phyloP scores from a whole-genome alignment of 495 filamentous ascomycete genomes.

The Penicillium subrubescens region DNA sequence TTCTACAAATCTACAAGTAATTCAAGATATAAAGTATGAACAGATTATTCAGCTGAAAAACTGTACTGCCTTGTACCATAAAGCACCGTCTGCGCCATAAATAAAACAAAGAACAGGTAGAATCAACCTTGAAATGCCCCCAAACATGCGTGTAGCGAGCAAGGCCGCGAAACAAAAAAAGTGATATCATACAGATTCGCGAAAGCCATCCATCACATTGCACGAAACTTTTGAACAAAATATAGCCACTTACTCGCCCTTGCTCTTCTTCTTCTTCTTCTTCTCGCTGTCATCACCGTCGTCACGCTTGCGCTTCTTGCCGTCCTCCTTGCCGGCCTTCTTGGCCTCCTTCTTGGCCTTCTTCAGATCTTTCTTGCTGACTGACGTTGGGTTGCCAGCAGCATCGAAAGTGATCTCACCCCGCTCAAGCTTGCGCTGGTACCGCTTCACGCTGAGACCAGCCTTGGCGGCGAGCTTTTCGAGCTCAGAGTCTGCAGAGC shows the following conservation, averaged over 20 bases:
- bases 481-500: conserved; percentile 51
- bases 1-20: conserved; percentile 2
- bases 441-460: conserved; percentile 67
- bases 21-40: conserved; percentile 27
- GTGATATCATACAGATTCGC: conserved; percentile 54
- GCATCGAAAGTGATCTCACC: conserved; percentile 63
- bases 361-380: conserved; percentile 77
- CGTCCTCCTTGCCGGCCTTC: conserved; percentile 53
- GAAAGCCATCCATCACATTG: conserved; percentile 38
- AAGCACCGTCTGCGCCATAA: conserved; percentile 36
- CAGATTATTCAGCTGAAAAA: conserved; percentile 37
- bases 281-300: conserved; percentile 45
- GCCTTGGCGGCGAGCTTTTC: conserved; percentile 60
- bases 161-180: conserved; percentile 35
- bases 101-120: conserved; percentile 25
- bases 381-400: conserved; percentile 59
- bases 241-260: conserved; percentile 42
- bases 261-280: conserved; percentile 64
- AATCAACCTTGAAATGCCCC: conserved; percentile 50
- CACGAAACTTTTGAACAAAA: conserved; percentile 32
- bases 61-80: conserved; percentile 41
- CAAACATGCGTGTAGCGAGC: conserved; percentile 37
- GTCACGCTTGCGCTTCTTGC: conserved; percentile 61
- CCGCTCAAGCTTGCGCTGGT: conserved; percentile 70
- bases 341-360: conserved; percentile 68